phyloP scores from a whole-genome alignment of 768 basidiomycete species.

The Collybiopsis confluens region DNA sequence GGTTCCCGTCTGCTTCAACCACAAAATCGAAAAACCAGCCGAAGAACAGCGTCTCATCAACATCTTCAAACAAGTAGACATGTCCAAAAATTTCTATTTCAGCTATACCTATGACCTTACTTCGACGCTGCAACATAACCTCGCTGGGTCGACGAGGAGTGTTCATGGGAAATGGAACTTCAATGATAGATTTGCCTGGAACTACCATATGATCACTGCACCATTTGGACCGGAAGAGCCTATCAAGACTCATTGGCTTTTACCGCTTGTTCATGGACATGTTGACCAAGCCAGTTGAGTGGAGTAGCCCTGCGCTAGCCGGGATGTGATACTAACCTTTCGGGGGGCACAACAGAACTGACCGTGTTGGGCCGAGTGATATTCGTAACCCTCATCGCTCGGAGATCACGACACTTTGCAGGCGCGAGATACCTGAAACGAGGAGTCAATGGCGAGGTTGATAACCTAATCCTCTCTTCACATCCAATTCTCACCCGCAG shows the following conservation, averaged over 20 bases:
- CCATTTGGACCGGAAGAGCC: constrained; percentile 51
- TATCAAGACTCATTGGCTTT: constrained; percentile 72
- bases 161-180: constrained; percentile 57
- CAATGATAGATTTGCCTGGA: constrained; percentile 93
- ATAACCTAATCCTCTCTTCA: background rate
- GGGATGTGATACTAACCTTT: too few species aligned
- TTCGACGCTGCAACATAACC: constrained; percentile 90
- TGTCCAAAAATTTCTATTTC: constrained; percentile 99
- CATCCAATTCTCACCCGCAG: background rate
- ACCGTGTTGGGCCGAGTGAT: constrained; percentile 86
- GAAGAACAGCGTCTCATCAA: constrained; percentile 88
- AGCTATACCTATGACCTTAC: constrained; percentile 97
- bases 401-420: constrained; percentile 91
- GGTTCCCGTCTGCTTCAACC: constrained; percentile 69
- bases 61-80: constrained; percentile 93
- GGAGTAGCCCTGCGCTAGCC: too few species aligned
- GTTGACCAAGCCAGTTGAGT: constrained; percentile 99
- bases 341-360: too few species aligned
- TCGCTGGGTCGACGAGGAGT: constrained; percentile 52
- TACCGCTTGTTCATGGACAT: constrained; percentile 92
- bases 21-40: constrained; percentile 80
- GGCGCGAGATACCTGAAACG: constrained; percentile 93
- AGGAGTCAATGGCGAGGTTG: constrained; percentile 90
- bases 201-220: constrained; percentile 76
- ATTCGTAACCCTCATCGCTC: constrained; percentile 92